Evolutionary conservation across 23 red algal genomes (phyloP).

Genomic region (Gracilaria gracilis): DNA sequence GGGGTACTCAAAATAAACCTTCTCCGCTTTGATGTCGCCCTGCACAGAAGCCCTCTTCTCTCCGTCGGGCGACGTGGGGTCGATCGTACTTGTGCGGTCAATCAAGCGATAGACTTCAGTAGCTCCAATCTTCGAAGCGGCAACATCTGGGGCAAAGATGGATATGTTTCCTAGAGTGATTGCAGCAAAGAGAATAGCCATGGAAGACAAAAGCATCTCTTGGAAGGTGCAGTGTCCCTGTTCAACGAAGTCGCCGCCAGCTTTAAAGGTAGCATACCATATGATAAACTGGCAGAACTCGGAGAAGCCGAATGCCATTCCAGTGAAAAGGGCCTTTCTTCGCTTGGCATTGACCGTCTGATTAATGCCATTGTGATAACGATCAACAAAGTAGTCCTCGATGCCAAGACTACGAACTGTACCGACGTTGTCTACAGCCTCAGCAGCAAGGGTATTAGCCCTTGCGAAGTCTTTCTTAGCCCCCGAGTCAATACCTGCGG

Average conservation of each 20-base stretch:
- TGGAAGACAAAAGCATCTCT: conserved; percentile 65
- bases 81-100: conserved; percentile 67
- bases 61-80: conserved; percentile 45
- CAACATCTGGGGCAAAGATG: conserved; percentile 80
- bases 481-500: conserved; percentile 79
- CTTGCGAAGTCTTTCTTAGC: conserved; percentile 63
- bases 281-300: conserved; percentile 74
- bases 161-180: conserved; percentile 79
- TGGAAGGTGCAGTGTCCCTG: conserved; percentile 24
- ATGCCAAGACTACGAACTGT: conserved; percentile 76
- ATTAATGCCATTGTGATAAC: conserved; percentile 57
- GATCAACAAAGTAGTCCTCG: conserved; percentile 62
- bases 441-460: conserved; percentile 75
- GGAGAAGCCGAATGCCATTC: conserved; percentile 73
- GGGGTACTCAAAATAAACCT: conserved; percentile 89
- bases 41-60: conserved; percentile 22
- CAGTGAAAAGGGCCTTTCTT: conserved; percentile 59
- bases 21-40: conserved; percentile 67
- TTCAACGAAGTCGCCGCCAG: conserved; percentile 57
- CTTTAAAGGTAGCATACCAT: conserved; percentile 63
- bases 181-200: conserved; percentile 77
- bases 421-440: conserved; percentile 86
- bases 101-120: conserved; percentile 80
- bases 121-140: conserved; percentile 71
- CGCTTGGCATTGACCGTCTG: conserved; percentile 31